These are phyloP conservation scores for Curvularia sp. DNA, from an alignment of 2,329 filamentous ascomycete species.

Conservation along the genomic window DNA sequence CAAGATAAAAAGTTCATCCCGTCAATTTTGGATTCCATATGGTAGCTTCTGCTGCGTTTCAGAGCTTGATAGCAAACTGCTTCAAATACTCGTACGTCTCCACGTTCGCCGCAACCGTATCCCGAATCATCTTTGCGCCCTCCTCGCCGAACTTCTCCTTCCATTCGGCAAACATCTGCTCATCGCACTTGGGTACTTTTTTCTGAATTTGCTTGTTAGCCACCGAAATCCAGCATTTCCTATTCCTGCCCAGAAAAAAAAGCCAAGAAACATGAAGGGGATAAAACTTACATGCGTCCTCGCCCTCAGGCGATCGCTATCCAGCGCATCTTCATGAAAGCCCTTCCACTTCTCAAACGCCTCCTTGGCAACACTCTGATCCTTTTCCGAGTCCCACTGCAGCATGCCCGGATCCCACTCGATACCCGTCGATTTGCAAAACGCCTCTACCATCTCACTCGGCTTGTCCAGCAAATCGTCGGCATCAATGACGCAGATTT, in stretches of 20 bases:
- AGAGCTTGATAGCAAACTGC: slow-evolving; percentile 70
- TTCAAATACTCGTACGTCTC: slow-evolving; percentile 82
- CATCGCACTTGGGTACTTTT: slow-evolving; percentile 69
- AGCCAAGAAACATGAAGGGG: neutral
- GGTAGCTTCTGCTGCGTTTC: neutral
- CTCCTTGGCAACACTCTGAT: slow-evolving; percentile 70
- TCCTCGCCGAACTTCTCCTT: slow-evolving; percentile 75
- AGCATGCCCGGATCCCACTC: slow-evolving; percentile 81
- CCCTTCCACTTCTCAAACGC: slow-evolving; percentile 97
- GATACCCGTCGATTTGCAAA: slow-evolving; percentile 82
- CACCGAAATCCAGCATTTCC: no score
- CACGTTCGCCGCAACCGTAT: slow-evolving; percentile 74
- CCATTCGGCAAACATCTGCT: slow-evolving; percentile 76
- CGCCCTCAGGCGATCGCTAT: slow-evolving; percentile 77
- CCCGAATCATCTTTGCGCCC: slow-evolving; percentile 72
- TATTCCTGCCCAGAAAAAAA: neutral
- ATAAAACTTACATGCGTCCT: slow-evolving; percentile 65
- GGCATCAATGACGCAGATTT: slow-evolving; percentile 88
- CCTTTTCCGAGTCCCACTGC: slow-evolving; percentile 79
- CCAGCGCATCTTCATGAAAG: slow-evolving; percentile 93
- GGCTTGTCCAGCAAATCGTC: slow-evolving; percentile 93
- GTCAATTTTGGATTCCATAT: neutral
- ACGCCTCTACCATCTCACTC: slow-evolving; percentile 74
- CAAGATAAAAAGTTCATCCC: neutral
- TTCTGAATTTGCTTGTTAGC: slow-evolving; percentile 46